phyloP scores from a whole-genome alignment of 148 eudicot genomes.

The Amaranthus cruentus region DNA sequence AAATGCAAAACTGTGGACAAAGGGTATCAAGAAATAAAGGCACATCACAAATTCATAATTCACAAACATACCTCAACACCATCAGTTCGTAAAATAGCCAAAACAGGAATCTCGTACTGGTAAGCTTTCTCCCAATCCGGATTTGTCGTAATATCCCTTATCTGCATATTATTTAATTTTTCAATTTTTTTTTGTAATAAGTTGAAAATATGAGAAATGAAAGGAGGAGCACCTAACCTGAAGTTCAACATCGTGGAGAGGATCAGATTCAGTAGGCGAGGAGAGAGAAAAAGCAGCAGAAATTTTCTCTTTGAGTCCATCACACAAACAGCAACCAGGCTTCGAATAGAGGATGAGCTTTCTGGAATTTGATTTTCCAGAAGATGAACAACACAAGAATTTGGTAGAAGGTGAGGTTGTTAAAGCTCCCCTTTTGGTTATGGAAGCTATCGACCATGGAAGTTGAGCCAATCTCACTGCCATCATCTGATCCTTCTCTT shows the following conservation, averaged over 20 bases:
- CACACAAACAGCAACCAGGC: constrained; percentile 94
- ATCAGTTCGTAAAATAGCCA: constrained; percentile 63
- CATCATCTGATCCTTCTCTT: too few species aligned
- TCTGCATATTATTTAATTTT: constrained; percentile 21
- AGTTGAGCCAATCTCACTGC: too few species aligned
- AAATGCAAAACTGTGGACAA: too few species aligned
- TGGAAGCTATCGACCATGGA: constrained; percentile 9
- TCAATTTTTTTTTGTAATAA: not conserved
- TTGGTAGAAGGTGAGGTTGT: constrained; percentile 12
- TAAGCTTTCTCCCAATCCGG: constrained; percentile 93
- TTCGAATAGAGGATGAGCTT: constrained; percentile 75
- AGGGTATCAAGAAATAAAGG: too few species aligned
- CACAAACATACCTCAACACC: constrained; percentile 61
- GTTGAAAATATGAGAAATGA: not conserved
- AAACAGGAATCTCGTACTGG: constrained; percentile 89
- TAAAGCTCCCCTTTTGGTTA: constrained; percentile 1
- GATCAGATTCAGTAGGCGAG: constrained; percentile 18
- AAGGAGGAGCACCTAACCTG: constrained; percentile 31
- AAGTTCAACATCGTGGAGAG: constrained; percentile 53
- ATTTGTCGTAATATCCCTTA: constrained; percentile 85
- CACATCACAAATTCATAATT: not conserved
- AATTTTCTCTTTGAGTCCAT: constrained; percentile 86
- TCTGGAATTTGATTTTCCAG: constrained; percentile 27
- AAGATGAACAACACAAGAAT: constrained; percentile 31
- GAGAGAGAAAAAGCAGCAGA: constrained; percentile 55